Evolutionary conservation across 1,284 basidiomycete genomes (phyloP).

Genomic region (Stereum hirsutum): DNA sequence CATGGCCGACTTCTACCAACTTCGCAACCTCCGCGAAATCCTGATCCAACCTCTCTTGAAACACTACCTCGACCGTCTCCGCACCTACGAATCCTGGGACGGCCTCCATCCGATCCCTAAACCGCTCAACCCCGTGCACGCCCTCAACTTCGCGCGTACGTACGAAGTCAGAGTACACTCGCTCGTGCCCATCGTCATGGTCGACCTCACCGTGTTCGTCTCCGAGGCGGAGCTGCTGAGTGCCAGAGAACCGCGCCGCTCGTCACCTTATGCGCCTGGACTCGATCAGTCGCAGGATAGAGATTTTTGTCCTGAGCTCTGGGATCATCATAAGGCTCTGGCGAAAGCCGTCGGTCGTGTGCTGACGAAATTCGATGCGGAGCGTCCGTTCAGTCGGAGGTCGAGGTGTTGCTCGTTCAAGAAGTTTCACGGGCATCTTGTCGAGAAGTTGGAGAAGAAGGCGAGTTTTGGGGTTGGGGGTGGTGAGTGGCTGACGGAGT

Average conservation of each 20-base stretch:
- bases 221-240: background rate
- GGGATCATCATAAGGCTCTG: background rate
- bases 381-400: background rate
- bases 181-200: background rate
- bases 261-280: background rate
- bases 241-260: conserved; percentile 1
- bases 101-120: background rate
- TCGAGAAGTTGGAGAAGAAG: background rate
- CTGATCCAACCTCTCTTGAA: background rate
- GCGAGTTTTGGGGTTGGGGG: background rate
- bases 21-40: background rate
- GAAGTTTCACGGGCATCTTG: background rate
- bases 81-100: background rate
- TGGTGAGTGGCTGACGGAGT: background rate
- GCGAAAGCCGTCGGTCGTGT: background rate
- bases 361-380: background rate
- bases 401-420: background rate
- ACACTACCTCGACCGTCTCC: background rate
- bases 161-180: background rate
- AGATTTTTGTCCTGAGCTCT: background rate
- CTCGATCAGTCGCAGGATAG: background rate
- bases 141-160: background rate
- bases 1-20: background rate
- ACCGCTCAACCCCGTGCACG: background rate
- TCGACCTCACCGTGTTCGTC: background rate